These are phyloP conservation scores for Hericium erinaceus DNA, from an alignment of 768 basidiomycete genomes.

Conservation along the genomic window DNA sequence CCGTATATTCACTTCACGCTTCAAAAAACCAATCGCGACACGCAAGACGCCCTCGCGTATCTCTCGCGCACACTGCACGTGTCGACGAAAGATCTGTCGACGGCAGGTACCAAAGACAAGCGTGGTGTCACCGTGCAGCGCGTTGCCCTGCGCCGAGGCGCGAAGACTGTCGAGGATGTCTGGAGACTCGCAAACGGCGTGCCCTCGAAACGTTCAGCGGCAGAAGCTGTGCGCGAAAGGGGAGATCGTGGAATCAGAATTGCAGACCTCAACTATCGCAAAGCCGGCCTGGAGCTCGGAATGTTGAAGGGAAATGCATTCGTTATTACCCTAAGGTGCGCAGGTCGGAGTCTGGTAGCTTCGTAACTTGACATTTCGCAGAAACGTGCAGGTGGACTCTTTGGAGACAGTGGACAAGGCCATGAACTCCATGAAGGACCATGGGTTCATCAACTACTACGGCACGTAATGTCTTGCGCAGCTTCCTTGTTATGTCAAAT, in stretches of 20 bases:
- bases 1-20: constrained; percentile 94
- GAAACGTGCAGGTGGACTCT: constrained; percentile 79
- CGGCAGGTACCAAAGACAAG: constrained; percentile 97
- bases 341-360: not conserved
- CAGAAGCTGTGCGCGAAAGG: constrained; percentile 55
- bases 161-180: constrained; percentile 70
- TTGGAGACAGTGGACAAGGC: constrained; percentile 63
- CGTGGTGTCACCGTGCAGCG: constrained; percentile 93
- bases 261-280: constrained; percentile 80
- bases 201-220: constrained; percentile 41
- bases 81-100: constrained; percentile 70
- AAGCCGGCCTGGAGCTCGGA: constrained; percentile 78
- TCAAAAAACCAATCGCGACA: constrained; percentile 96
- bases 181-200: constrained; percentile 78
- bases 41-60: constrained; percentile 84
- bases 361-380: constrained; percentile 21
- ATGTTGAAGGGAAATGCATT: constrained; percentile 97
- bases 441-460: constrained; percentile 97
- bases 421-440: constrained; percentile 65
- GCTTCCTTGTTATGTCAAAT: not conserved
- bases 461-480: constrained; percentile 34
- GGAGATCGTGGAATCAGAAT: constrained; percentile 88
- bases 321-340: constrained; percentile 85
- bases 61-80: constrained; percentile 73
- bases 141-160: constrained; percentile 70